Conservation (phyloP, 1,139 yeast species). For the Suhomyces choctaworum region DNA sequence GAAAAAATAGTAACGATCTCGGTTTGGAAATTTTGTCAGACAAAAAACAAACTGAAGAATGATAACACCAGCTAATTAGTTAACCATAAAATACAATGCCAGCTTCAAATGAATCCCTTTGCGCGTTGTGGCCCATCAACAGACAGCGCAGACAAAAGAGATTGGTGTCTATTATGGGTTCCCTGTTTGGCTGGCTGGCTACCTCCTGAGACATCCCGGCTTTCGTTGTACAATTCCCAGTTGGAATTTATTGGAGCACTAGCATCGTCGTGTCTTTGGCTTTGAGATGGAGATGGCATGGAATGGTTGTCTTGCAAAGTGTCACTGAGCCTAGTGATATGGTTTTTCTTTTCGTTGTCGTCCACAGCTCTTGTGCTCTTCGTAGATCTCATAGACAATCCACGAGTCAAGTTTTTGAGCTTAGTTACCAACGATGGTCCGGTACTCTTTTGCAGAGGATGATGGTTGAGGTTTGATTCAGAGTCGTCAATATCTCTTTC, state of each 20-base stretch:
- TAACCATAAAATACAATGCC: no score
- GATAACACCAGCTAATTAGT: no score
- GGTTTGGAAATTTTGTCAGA: no score
- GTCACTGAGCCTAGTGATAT: conserved; percentile 37
- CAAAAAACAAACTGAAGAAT: no score
- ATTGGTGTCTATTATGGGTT: conserved; percentile 32
- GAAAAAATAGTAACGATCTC: no score
- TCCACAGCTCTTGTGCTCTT: conserved; percentile 11
- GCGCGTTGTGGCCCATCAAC: conserved; percentile 34
- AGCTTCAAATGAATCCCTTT: conserved; percentile 30
- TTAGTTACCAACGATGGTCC: conserved; percentile 17
- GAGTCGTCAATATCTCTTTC: conserved; percentile 9
- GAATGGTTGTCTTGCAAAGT: conserved; percentile 25
- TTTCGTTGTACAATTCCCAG: conserved; percentile 9
- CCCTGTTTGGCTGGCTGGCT: not conserved
- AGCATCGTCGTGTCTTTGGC: conserved; percentile 15
- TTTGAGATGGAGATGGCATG: conserved; percentile 16
- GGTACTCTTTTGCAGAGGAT: conserved; percentile 8
- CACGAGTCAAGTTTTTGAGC: conserved; percentile 21
- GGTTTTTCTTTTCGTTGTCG: conserved; percentile 12
- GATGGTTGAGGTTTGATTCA: conserved; percentile 5
- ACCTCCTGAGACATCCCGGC: conserved; percentile 3
- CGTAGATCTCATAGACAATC: conserved; percentile 26
- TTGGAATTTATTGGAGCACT: conserved; percentile 20
- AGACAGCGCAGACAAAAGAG: conserved; percentile 27